Conservation (phyloP, 352 stramenopile genomes). For the Thraustochytrium sp. region DNA sequence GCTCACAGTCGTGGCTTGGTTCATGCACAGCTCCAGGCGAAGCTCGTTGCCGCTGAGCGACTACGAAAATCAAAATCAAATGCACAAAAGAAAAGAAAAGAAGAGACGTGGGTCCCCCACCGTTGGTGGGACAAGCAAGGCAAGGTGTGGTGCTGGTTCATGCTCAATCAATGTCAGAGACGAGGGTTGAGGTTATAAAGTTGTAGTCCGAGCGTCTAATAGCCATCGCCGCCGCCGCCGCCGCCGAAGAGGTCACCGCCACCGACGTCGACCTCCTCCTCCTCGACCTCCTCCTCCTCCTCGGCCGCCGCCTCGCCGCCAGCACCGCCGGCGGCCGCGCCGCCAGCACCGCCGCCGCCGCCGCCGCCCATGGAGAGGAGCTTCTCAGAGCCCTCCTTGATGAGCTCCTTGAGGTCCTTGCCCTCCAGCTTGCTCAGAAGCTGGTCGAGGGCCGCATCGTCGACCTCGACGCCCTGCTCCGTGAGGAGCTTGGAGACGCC, state of each 20-base stretch:
- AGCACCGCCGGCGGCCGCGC: not conserved
- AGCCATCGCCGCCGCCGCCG: constrained; percentile 30
- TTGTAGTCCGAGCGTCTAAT: not conserved
- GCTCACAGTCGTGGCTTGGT: too few species aligned
- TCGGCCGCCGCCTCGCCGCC: constrained; percentile 4
- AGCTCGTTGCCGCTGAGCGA: not conserved
- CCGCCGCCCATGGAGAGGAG: constrained; percentile 29
- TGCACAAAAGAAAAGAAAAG: not conserved
- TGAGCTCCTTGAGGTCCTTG: constrained; percentile 28
- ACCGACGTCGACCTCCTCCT: constrained; percentile 41
- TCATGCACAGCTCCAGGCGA: too few species aligned
- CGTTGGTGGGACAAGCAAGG: too few species aligned
- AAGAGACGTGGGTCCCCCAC: too few species aligned
- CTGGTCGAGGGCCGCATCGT: not conserved
- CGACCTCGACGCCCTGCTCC: constrained; percentile 19
- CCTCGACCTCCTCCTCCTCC: constrained; percentile 37
- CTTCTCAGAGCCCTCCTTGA: constrained; percentile 34
- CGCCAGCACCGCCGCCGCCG: constrained; percentile 1
- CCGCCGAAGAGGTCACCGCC: constrained; percentile 40
- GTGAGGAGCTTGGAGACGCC: constrained; percentile 1
- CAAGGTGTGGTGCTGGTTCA: too few species aligned
- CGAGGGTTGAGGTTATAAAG: too few species aligned
- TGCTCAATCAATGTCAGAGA: too few species aligned
- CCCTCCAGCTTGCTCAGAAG: constrained; percentile 41
- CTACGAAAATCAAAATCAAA: not conserved